phyloP scores from a whole-genome alignment of 495 filamentous ascomycete species.

The Xylaria bambusicola region DNA sequence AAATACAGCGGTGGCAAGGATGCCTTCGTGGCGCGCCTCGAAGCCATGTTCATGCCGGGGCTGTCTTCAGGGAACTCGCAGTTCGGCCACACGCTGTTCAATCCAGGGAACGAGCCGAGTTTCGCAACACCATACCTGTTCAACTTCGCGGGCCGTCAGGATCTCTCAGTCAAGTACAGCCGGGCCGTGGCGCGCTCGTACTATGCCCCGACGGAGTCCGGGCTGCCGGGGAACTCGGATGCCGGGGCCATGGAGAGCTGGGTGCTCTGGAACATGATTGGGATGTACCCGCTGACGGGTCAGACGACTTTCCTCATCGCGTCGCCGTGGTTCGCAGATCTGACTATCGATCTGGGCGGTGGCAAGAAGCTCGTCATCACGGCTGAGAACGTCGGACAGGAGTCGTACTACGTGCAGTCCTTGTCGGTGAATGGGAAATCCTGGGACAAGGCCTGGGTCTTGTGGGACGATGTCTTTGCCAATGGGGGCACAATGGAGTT shows the following conservation, averaged over 20 bases:
- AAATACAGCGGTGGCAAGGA: constrained; percentile 57
- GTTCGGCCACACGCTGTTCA: constrained; percentile 62
- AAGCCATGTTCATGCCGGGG: constrained; percentile 60
- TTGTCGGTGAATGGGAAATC: constrained; percentile 50
- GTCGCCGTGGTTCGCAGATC: constrained; percentile 62
- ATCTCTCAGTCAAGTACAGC: constrained; percentile 57
- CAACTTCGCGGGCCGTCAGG: constrained; percentile 65
- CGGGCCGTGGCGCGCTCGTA: constrained; percentile 56
- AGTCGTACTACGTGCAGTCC: constrained; percentile 58
- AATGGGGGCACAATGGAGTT: constrained; percentile 65
- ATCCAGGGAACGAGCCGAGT: constrained; percentile 69
- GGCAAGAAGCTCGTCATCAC: constrained; percentile 59
- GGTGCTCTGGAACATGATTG: constrained; percentile 71
- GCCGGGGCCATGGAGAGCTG: constrained; percentile 72
- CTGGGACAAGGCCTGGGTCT: constrained; percentile 63
- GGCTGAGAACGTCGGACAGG: constrained; percentile 48
- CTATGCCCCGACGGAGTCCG: constrained; percentile 52
- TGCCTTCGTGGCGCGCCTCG: constrained; percentile 62
- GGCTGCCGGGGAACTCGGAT: constrained; percentile 68
- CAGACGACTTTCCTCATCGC: constrained; percentile 66
- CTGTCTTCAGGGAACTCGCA: constrained; percentile 50
- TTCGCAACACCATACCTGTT: constrained; percentile 73
- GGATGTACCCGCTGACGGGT: constrained; percentile 65
- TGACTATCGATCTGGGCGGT: constrained; percentile 58
- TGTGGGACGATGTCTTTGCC: constrained; percentile 64